Evolutionary conservation across 768 basidiomycete genomes (phyloP), one percentile per base, ranked within the genome.

Genomic region (Calocera cornea): DNA sequence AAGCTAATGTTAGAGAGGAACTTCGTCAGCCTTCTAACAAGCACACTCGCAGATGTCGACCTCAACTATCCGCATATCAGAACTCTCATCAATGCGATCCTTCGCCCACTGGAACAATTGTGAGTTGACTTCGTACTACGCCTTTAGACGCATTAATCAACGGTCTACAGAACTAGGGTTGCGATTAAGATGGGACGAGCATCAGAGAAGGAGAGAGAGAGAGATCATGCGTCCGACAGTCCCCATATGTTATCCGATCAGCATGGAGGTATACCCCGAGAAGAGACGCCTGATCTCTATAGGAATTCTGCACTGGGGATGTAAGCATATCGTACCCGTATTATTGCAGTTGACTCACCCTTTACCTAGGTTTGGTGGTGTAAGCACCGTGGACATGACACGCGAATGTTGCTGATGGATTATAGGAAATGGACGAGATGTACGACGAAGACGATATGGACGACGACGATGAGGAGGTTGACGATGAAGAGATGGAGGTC

Each of bases 1-100:
- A 97, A 97, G 79, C 84, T 95, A 70, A 99, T 99, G 97, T 78
- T 99, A 64, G 97, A 99, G 81, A 97, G 97, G 80, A 91, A 91
- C 74, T 95, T 92, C 70, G 97, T 97, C 17, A 83, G 89, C 2
- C 87, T 88, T 0, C 79, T 99, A 38, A 97, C 97, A 0, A 88
- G 81, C 47, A 88, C 93, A 12, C 81, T 97, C 19, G 87, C 90
- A 2, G 97, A 99, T 65, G 86, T 95, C 44, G 97, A 99, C 73
- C 83, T 98, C 41, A 97, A 97, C 74, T 97, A 92, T 77, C 97
- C 97, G 1, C 87, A 93, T 72, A 85, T 97, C 69, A 87, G 90
- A 64, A 83, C 83, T 41, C 80, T 97, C 34, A 88, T 97, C n/a
- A 86, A 88, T 17, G 86, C 90, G 0, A 86, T 99, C 68, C 79